Percentiles rank a stretch among this genome's conserved stretches.
Evolutionary conservation across 805 yeast genomes (phyloP).

Genomic region (Ascoidea rubescens): DNA sequence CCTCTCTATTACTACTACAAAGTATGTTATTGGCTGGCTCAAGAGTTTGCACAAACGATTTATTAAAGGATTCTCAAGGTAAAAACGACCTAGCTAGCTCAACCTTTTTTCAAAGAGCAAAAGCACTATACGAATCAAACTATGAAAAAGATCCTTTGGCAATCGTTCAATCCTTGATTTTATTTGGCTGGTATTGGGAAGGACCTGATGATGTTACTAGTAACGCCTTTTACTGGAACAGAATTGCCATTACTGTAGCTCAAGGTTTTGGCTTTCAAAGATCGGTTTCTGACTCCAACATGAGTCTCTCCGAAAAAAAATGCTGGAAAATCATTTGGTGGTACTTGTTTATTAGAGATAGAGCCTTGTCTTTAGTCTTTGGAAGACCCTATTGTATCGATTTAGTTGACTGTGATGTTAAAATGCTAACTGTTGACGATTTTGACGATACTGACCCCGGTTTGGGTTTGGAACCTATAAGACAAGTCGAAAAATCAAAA

Average conservation of each 20-base stretch:
- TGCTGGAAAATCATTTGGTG: conserved; percentile 65
- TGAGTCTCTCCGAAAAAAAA: conserved; percentile 27
- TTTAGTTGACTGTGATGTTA: conserved; percentile 62
- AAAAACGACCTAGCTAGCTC: conserved; percentile 37
- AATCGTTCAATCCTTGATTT: conserved; percentile 43
- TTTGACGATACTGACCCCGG: conserved; percentile 39
- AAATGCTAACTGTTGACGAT: conserved; percentile 56
- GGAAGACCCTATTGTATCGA: conserved; percentile 62
- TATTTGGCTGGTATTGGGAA: conserved; percentile 62
- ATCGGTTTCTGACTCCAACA: conserved; percentile 24
- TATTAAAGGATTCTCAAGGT: conserved; percentile 29
- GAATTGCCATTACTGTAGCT: conserved; percentile 56
- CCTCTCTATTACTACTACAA: conserved; percentile 51
- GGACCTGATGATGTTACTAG: conserved; percentile 58
- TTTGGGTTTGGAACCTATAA: conserved; percentile 41
- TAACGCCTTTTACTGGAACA: conserved; percentile 55
- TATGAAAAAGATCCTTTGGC: conserved; percentile 53
- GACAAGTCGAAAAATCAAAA: conserved; percentile 49
- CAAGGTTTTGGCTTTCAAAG: conserved; percentile 70
- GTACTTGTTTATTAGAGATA: conserved; percentile 59
- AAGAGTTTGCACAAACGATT: conserved; percentile 40
- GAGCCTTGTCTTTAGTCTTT: conserved; percentile 54
- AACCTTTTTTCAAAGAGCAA: conserved; percentile 58
- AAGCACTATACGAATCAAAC: conserved; percentile 57
- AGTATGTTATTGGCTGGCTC: conserved; percentile 59